Conservation (phyloP, 1,284 basidiomycete species). For the Rhodotorula sp. region DNA sequence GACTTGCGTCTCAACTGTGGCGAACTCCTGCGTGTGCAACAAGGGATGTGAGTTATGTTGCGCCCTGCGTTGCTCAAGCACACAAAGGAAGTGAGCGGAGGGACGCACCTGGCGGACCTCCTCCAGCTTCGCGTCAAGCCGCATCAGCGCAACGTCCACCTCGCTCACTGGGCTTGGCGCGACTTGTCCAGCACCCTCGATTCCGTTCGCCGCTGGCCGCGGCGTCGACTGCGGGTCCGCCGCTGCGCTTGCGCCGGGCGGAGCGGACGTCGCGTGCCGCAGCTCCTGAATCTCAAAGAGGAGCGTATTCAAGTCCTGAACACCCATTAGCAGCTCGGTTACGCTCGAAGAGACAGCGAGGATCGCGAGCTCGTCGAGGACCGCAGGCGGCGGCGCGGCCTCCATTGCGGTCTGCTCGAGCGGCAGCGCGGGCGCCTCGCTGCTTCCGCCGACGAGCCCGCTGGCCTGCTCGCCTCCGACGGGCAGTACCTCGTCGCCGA, state of each 20-base stretch:
- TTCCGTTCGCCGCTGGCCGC: background rate
- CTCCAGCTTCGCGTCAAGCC: constrained; percentile 76
- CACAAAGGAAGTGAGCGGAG: background rate
- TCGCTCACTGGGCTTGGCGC: constrained; percentile 55
- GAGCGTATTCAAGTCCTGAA: constrained; percentile 41
- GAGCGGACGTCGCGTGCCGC: constrained; percentile 28
- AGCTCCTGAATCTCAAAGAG: constrained; percentile 47
- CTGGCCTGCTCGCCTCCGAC: background rate
- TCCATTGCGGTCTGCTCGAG: background rate
- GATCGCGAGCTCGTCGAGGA: constrained; percentile 23
- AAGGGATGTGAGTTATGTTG: too few relatives aligned
- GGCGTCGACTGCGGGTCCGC: background rate
- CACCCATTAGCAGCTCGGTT: constrained; percentile 37
- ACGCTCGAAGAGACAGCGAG: constrained; percentile 36
- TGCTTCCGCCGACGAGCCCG: background rate
- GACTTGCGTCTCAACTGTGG: constrained; percentile 64
- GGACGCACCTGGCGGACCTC: constrained; percentile 54
- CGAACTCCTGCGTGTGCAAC: constrained; percentile 57
- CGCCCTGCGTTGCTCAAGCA: too few relatives aligned
- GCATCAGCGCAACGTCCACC: constrained; percentile 77
- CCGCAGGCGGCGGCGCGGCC: background rate
- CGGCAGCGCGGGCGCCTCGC: background rate
- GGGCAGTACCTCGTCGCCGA: background rate
- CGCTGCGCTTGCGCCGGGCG: too few relatives aligned
- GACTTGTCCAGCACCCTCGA: background rate